A percentile compares a stretch with the other conserved stretches of the same genome.
phyloP scores from a whole-genome alignment of 495 filamentous ascomycete genomes.

The Neurospora pannonica region DNA sequence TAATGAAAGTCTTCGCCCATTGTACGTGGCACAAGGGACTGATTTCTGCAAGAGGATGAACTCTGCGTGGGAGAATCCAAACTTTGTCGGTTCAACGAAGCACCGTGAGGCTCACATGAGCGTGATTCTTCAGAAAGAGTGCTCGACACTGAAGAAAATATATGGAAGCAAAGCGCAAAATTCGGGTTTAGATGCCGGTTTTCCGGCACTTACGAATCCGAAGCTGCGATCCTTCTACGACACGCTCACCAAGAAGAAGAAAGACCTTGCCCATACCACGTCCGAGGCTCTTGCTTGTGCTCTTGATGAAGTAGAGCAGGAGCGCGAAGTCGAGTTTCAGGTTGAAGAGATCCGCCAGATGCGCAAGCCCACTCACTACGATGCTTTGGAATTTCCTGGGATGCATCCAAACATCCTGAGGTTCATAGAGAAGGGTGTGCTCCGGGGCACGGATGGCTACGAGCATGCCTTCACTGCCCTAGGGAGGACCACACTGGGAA shows the following conservation, averaged over 20 bases:
- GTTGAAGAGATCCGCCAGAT: constrained; percentile 36
- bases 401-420: constrained; percentile 11
- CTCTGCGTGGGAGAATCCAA: background rate
- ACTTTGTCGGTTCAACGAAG: background rate
- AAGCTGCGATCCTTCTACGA: background rate
- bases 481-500: constrained; percentile 15
- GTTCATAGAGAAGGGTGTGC: constrained; percentile 15
- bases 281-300: constrained; percentile 3
- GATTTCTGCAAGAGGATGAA: constrained; percentile 39
- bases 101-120: background rate
- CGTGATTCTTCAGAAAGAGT: background rate
- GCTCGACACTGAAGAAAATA: background rate
- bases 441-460: constrained; percentile 8
- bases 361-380: constrained; percentile 15
- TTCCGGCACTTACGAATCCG: background rate
- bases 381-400: constrained; percentile 16
- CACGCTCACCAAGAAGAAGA: background rate
- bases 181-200: background rate
- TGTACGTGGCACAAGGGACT: constrained; percentile 45
- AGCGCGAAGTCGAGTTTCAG: constrained; percentile 32
- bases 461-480: constrained; percentile 19
- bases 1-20: constrained; percentile 41
- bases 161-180: background rate
- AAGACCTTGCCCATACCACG: constrained; percentile 17
- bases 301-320: constrained; percentile 42